These are phyloP conservation scores for Trichoderma semiorbis DNA, from an alignment of 2,329 filamentous ascomycete genomes.

Conservation along the genomic window DNA sequence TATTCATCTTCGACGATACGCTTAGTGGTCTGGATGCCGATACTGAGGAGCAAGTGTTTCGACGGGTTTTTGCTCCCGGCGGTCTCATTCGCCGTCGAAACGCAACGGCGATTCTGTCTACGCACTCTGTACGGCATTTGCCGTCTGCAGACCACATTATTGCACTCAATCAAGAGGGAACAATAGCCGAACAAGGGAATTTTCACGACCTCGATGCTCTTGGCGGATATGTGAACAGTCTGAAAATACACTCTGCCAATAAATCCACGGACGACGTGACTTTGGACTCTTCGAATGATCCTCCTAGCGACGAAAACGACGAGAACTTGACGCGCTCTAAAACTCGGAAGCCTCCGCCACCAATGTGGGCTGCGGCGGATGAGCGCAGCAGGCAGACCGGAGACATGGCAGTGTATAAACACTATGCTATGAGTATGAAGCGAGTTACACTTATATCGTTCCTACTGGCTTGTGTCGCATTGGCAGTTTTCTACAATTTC, in stretches of 20 bases:
- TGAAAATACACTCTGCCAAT: constrained; percentile 30
- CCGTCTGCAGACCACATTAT: constrained; percentile 45
- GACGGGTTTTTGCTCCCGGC: constrained; percentile 36
- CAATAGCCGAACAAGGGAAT: constrained; percentile 40
- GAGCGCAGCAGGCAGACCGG: constrained; percentile 30
- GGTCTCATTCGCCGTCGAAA: constrained; percentile 40
- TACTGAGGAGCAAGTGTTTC: constrained; percentile 45
- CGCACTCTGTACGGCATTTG: constrained; percentile 31
- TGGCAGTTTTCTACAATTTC: constrained; percentile 29
- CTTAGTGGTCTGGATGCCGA: constrained; percentile 43
- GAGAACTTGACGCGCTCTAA: background rate
- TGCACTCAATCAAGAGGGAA: constrained; percentile 40
- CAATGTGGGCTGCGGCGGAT: background rate
- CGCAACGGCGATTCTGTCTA: constrained; percentile 42
- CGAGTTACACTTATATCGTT: constrained; percentile 21
- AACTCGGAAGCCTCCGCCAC: background rate
- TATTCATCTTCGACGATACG: constrained; percentile 56
- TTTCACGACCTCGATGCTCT: constrained; percentile 30
- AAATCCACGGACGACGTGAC: background rate
- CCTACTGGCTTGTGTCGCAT: constrained; percentile 22
- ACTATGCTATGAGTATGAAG: constrained; percentile 33
- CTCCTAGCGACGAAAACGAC: background rate
- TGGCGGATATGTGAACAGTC: constrained; percentile 37
- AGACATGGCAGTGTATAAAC: constrained; percentile 33
- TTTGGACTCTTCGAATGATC: background rate